Conservation (phyloP, 169 alveolate genomes). For the Eimeria sp. region DNA sequence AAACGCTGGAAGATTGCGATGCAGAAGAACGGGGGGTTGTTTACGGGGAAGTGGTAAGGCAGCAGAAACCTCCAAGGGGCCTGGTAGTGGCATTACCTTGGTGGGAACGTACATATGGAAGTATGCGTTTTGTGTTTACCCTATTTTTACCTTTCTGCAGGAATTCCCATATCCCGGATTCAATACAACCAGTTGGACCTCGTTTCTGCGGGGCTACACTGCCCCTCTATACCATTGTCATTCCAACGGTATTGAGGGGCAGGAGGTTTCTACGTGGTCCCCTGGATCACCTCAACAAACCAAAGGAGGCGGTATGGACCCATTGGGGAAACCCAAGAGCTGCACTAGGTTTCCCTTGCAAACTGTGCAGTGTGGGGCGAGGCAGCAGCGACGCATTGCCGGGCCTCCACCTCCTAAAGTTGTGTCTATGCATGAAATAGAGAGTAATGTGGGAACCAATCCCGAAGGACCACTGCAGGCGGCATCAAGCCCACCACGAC, state of each 20-base stretch:
- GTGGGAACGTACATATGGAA: background rate
- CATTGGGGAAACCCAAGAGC: background rate
- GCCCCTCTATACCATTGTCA: background rate
- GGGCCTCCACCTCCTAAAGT: constrained; percentile 50
- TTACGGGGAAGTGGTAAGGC: constrained; percentile 28
- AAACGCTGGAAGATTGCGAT: constrained; percentile 8
- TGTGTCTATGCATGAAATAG: background rate
- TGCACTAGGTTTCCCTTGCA: background rate
- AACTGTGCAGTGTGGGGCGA: background rate
- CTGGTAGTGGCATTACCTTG: background rate
- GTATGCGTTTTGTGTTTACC: background rate
- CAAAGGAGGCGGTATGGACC: background rate
- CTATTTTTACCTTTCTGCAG: background rate
- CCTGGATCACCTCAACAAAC: background rate
- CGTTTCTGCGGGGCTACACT: background rate
- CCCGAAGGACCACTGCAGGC: background rate
- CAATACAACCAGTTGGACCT: background rate
- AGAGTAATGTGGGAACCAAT: background rate
- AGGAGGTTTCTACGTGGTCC: background rate
- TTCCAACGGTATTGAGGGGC: background rate
- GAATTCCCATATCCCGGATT: constrained; percentile 22
- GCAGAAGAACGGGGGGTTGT: constrained; percentile 4
- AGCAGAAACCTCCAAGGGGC: background rate
- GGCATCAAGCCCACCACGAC: background rate
- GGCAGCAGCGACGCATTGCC: constrained; percentile 29